These are phyloP conservation scores for Diaporthe sp. DNA, from an alignment of 2,329 filamentous ascomycete species.

Conservation along the genomic window DNA sequence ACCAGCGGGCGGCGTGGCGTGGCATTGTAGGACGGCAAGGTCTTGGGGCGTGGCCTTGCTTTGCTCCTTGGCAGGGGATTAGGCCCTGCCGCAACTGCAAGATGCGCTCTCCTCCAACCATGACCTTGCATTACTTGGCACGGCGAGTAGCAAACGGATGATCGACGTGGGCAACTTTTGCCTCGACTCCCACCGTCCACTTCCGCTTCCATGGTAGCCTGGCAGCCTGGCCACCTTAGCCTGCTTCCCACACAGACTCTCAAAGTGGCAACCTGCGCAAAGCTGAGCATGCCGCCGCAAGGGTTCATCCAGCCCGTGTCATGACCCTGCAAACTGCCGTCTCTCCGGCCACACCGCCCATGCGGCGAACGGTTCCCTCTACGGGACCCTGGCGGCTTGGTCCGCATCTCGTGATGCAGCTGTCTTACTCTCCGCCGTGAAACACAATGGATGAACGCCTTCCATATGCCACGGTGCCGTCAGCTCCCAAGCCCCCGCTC, in stretches of 20 bases:
- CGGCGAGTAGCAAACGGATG: conserved; percentile 1
- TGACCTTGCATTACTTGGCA: conserved; percentile 17
- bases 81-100: not conserved
- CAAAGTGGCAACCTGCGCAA: conserved; percentile 7
- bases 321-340: not conserved
- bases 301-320: not conserved
- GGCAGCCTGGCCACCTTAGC: conserved; percentile 2
- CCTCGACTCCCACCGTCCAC: conserved; percentile 1
- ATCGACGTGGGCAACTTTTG: conserved; percentile 11
- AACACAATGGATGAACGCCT: not conserved
- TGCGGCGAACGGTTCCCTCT: conserved; percentile 14
- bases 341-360: conserved; percentile 5
- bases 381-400: conserved; percentile 13
- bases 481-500: conserved; percentile 12
- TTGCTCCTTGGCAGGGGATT: conserved; percentile 23
- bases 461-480: not conserved
- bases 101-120: not conserved
- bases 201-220: conserved; percentile 1
- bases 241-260: not conserved
- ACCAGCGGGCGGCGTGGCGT: not conserved
- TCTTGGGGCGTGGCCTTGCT: conserved; percentile 10
- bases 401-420: conserved; percentile 20
- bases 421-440: conserved; percentile 21
- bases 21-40: not conserved
- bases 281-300: not conserved